Conservation (phyloP, 2,329 filamentous ascomycete species). For the Penicillium freii region DNA sequence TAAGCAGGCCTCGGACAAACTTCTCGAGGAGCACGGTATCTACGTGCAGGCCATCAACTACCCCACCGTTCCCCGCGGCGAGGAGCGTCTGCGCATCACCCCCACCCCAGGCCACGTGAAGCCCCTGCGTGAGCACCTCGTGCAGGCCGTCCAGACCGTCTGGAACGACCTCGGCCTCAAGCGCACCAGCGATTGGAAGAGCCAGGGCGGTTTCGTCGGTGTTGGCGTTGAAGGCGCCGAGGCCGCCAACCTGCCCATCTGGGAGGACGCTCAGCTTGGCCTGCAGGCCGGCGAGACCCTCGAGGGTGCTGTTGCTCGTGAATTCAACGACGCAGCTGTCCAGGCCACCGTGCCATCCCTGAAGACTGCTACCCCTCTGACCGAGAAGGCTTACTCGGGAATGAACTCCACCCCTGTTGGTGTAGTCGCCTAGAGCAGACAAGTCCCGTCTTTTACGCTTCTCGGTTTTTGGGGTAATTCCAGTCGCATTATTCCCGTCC, state of each 20-base stretch:
- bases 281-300: conserved; percentile 59
- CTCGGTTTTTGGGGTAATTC: conserved; percentile 10
- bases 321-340: conserved; percentile 28
- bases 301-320: conserved; percentile 55
- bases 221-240: conserved; percentile 71
- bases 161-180: conserved; percentile 88
- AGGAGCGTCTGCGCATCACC: conserved; percentile 93
- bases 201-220: conserved; percentile 88
- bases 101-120: conserved; percentile 89
- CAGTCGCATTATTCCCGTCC: conserved; percentile 15
- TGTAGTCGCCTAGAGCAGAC: conserved; percentile 28
- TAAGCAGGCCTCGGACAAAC: conserved; percentile 86
- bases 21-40: conserved; percentile 85
- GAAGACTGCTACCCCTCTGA: conserved; percentile 26
- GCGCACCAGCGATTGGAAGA: conserved; percentile 88
- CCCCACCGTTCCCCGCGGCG: conserved; percentile 94
- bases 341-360: conserved; percentile 16
- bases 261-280: conserved; percentile 86
- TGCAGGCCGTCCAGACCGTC: conserved; percentile 78
- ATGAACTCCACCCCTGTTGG: conserved; percentile 28
- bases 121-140: conserved; percentile 80
- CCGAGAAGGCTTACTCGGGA: conserved; percentile 22
- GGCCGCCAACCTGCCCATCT: conserved; percentile 68
- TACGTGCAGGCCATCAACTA: conserved; percentile 99
- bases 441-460: not conserved